These are phyloP conservation scores for Collybia sordida DNA, from an alignment of 768 basidiomycete species.

Conservation along the genomic window DNA sequence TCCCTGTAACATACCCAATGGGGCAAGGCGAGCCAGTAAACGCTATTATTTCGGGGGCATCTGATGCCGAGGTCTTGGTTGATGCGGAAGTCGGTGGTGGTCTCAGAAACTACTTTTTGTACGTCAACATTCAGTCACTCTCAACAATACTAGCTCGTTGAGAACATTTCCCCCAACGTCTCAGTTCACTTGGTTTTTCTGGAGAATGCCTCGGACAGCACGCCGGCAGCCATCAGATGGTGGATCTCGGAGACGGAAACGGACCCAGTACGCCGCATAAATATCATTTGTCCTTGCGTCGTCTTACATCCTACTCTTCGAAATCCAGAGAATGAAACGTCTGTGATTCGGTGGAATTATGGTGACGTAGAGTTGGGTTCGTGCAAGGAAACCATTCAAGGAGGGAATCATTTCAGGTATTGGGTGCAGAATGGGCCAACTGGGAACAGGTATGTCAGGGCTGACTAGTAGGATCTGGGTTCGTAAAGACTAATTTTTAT, in stretches of 20 bases:
- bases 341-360: constrained; percentile 85
- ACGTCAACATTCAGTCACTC: constrained; percentile 25
- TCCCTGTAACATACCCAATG: constrained; percentile 56
- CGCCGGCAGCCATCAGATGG: constrained; percentile 63
- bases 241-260: constrained; percentile 82
- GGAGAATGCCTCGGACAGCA: constrained; percentile 86
- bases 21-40: constrained; percentile 90
- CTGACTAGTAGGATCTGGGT: neutral
- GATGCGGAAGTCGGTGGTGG: constrained; percentile 66
- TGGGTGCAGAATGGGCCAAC: constrained; percentile 75
- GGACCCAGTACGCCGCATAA: constrained; percentile 55
- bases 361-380: constrained; percentile 79
- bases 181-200: constrained; percentile 69
- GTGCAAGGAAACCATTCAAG: constrained; percentile 81
- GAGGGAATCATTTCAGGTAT: constrained; percentile 88
- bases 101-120: constrained; percentile 81
- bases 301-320: constrained; percentile 1
- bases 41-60: constrained; percentile 73
- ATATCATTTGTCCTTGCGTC: neutral
- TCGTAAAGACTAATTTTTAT: neutral
- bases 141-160: neutral
- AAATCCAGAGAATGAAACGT: constrained; percentile 70
- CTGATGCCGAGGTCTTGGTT: constrained; percentile 67
- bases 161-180: neutral
- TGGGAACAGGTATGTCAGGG: constrained; percentile 51